Percentiles rank a stretch among this genome's conserved stretches.
Conservation (phyloP, 345 rosid species). For the Ceriops decandra region DNA sequence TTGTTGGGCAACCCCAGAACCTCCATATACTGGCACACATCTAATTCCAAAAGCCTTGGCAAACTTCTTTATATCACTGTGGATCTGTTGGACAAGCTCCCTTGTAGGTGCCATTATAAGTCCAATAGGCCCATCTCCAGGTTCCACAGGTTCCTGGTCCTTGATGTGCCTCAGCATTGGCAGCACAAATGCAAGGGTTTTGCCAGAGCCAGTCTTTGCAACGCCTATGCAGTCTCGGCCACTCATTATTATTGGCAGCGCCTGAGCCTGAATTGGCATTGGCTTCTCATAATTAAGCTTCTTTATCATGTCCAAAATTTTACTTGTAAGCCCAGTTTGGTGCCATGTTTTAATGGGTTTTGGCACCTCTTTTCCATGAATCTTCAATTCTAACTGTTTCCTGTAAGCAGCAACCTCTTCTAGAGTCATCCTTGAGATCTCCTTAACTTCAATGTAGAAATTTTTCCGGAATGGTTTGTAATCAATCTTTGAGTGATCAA, state of each 20-base stretch:
- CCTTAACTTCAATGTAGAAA: slow-evolving; percentile 89
- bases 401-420: slow-evolving; percentile 80
- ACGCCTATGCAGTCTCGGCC: slow-evolving; percentile 97
- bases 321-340: slow-evolving; percentile 86
- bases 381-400: slow-evolving; percentile 83
- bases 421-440: slow-evolving; percentile 66
- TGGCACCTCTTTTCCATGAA: slow-evolving; percentile 95
- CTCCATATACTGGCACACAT: slow-evolving; percentile 95
- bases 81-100: slow-evolving; percentile 97
- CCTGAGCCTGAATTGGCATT: slow-evolving; percentile 98
- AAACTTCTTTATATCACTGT: slow-evolving; percentile 86
- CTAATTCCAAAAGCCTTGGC: slow-evolving; percentile 64
- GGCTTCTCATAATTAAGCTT: slow-evolving; percentile 86
- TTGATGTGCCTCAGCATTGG: slow-evolving; percentile 99
- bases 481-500: slow-evolving; percentile 90
- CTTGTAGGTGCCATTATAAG: slow-evolving; percentile 99
- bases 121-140: slow-evolving; percentile 95
- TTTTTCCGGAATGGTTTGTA: slow-evolving; percentile 74
- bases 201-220: slow-evolving; percentile 97
- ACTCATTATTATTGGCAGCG: slow-evolving; percentile 88
- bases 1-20: slow-evolving; percentile 98
- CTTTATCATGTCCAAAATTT: slow-evolving; percentile 80
- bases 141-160: slow-evolving; percentile 91
- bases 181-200: slow-evolving; percentile 91
- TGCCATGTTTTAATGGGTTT: slow-evolving; percentile 88